Percentiles rank a stretch among this genome's conserved stretches.
These are phyloP conservation scores for Coprinopsis strossmayeri DNA, from an alignment of 768 basidiomycete species.

Conservation along the genomic window DNA sequence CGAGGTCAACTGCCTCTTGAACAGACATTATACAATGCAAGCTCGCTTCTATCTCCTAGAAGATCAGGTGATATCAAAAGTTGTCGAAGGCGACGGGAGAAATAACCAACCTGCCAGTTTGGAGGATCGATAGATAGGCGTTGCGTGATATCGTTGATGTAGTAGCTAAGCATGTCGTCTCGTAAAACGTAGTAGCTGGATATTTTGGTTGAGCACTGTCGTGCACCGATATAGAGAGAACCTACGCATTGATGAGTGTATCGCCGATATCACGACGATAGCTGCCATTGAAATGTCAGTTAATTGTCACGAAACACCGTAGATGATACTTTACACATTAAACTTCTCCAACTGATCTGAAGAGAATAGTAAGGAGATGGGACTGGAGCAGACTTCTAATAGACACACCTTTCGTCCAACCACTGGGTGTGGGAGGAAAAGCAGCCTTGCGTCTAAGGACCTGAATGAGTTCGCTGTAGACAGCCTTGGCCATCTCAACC, in stretches of 20 bases:
- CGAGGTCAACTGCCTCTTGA: slow-evolving; percentile 74
- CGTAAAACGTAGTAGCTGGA: slow-evolving; percentile 79
- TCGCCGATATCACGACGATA: slow-evolving; percentile 86
- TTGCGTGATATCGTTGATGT: slow-evolving; percentile 55
- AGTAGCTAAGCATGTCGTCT: slow-evolving; percentile 72
- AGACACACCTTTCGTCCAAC: slow-evolving; percentile 65
- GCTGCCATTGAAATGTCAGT: slow-evolving; percentile 26
- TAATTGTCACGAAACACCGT: not conserved
- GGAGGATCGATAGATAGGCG: slow-evolving; percentile 41
- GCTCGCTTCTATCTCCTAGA: slow-evolving; percentile 78
- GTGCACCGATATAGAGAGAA: slow-evolving; percentile 9
- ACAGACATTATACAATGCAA: slow-evolving; percentile 82
- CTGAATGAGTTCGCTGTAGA: slow-evolving; percentile 74
- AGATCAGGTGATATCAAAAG: not conserved
- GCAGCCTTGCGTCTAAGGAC: slow-evolving; percentile 66
- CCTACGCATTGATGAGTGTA: slow-evolving; percentile 83
- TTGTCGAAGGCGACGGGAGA: not conserved
- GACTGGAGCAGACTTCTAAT: not conserved
- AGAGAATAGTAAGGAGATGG: not conserved
- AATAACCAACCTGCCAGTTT: slow-evolving; percentile 66
- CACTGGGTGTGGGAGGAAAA: slow-evolving; percentile 51
- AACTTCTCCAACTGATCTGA: slow-evolving; percentile 72
- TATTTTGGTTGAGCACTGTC: slow-evolving; percentile 2
- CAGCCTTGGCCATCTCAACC: slow-evolving; percentile 57
- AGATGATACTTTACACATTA: slow-evolving; percentile 50